These are phyloP conservation scores for Metschnikowia gruessii DNA, from an alignment of 805 yeast genomes.

Conservation along the genomic window DNA sequence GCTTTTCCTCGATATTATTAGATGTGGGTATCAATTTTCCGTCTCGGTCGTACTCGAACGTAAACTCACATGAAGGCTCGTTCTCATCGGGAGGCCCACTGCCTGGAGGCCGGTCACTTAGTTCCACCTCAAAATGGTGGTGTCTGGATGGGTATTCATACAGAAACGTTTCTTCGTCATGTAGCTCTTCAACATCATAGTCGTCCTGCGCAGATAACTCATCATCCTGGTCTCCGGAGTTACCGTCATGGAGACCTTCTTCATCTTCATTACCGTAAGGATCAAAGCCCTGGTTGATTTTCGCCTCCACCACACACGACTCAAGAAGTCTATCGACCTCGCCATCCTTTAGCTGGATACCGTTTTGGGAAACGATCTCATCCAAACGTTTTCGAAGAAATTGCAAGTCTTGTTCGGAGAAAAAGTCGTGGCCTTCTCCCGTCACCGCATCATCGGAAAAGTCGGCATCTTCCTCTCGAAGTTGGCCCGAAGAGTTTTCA, in stretches of 20 bases:
- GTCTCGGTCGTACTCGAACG: conserved; percentile 42
- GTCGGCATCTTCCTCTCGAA: not conserved
- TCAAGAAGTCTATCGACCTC: conserved; percentile 14
- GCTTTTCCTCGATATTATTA: conserved; percentile 38
- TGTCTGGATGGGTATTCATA: conserved; percentile 28
- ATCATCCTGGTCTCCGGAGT: conserved; percentile 21
- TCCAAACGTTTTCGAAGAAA: conserved; percentile 12
- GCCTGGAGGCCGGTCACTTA: conserved; percentile 35
- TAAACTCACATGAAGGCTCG: conserved; percentile 44
- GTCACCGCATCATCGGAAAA: not conserved
- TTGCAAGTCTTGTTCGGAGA: conserved; percentile 11
- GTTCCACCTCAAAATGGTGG: conserved; percentile 43
- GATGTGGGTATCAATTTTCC: conserved; percentile 41
- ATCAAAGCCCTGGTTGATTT: conserved; percentile 12
- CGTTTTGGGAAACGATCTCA: conserved; percentile 9
- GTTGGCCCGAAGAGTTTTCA: not conserved
- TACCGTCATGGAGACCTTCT: conserved; percentile 38
- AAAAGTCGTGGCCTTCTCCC: conserved; percentile 3
- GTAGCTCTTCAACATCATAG: conserved; percentile 38
- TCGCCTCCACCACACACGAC: conserved; percentile 9
- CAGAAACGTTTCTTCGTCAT: conserved; percentile 27
- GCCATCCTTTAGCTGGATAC: conserved; percentile 9
- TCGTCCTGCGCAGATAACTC: conserved; percentile 27
- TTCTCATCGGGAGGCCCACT: conserved; percentile 17
- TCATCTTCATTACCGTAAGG: conserved; percentile 39